These are phyloP conservation scores for Starmerella potacharoeniae DNA, from an alignment of 805 yeast genomes.

Conservation along the genomic window DNA sequence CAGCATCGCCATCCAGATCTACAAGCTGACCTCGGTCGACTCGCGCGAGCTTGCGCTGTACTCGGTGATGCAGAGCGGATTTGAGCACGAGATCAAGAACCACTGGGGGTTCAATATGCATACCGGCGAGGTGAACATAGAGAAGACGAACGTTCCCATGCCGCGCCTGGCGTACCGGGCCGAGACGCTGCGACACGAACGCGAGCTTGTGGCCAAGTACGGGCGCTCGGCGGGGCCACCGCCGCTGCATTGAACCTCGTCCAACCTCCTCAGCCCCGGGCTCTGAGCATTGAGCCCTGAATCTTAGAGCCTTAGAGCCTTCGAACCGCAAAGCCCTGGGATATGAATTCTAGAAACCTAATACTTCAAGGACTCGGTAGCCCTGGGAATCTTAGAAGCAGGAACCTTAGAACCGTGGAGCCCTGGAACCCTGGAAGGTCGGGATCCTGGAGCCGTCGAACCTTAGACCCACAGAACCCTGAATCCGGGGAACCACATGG, in stretches of 20 bases:
- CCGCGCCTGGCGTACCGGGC: conserved; percentile 73
- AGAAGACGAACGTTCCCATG: conserved; percentile 89
- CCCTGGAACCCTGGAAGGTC: no score
- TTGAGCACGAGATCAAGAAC: conserved; percentile 71
- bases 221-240: conserved; percentile 14
- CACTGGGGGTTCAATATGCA: conserved; percentile 76
- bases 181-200: conserved; percentile 69
- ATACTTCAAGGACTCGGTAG: no score
- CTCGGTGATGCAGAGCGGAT: conserved; percentile 89
- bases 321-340: no score
- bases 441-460: no score
- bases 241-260: background rate
- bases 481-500: background rate
- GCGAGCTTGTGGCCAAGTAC: conserved; percentile 32
- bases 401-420: no score
- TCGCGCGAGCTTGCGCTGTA: conserved; percentile 94
- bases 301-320: no score
- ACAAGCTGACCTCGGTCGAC: conserved; percentile 85
- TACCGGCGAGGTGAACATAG: conserved; percentile 63
- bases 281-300: no score
- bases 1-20: conserved; percentile 96
- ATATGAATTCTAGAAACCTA: no score
- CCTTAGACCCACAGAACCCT: no score
- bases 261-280: no score
- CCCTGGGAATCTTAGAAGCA: no score